Percentiles rank a stretch among this genome's conserved stretches.
phyloP scores from a whole-genome alignment of 2,329 filamentous ascomycete species.

The Talaromyces pinophilus region DNA sequence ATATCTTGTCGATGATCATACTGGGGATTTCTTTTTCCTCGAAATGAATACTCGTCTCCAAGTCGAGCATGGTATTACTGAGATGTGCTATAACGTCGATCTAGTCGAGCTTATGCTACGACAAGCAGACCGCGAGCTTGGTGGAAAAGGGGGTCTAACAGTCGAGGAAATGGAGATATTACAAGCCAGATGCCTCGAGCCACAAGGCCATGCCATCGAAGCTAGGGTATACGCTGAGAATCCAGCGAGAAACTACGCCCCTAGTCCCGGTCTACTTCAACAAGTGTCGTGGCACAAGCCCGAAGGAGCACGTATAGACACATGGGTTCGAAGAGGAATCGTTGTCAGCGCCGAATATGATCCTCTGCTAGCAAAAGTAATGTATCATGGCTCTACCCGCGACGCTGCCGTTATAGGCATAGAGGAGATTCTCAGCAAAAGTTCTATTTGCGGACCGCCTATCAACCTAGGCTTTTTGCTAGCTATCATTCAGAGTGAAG shows the following conservation, averaged over 20 bases:
- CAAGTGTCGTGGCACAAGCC: slow-evolving; percentile 57
- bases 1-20: slow-evolving; percentile 83
- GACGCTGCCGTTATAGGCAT: not conserved
- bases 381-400: not conserved
- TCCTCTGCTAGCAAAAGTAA: not conserved
- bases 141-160: slow-evolving; percentile 47
- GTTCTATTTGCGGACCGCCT: slow-evolving; percentile 49
- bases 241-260: slow-evolving; percentile 59
- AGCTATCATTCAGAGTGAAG: slow-evolving; percentile 50
- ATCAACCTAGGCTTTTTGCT: slow-evolving; percentile 61
- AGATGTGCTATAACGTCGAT: slow-evolving; percentile 57
- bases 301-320: slow-evolving; percentile 59
- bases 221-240: slow-evolving; percentile 60
- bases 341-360: slow-evolving; percentile 1
- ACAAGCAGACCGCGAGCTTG: slow-evolving; percentile 55
- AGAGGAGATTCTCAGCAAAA: not conserved
- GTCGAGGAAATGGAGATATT: slow-evolving; percentile 30
- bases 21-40: slow-evolving; percentile 71
- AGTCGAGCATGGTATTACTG: slow-evolving; percentile 61
- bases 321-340: slow-evolving; percentile 55
- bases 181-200: not conserved
- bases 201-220: slow-evolving; percentile 48
- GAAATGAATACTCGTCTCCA: slow-evolving; percentile 63
- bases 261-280: slow-evolving; percentile 61
- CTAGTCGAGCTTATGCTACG: slow-evolving; percentile 58